Percentiles rank a stretch among this genome's conserved stretches.
Conservation (phyloP, 2,329 filamentous ascomycete species). For the Davidsoniella eucalypti region DNA sequence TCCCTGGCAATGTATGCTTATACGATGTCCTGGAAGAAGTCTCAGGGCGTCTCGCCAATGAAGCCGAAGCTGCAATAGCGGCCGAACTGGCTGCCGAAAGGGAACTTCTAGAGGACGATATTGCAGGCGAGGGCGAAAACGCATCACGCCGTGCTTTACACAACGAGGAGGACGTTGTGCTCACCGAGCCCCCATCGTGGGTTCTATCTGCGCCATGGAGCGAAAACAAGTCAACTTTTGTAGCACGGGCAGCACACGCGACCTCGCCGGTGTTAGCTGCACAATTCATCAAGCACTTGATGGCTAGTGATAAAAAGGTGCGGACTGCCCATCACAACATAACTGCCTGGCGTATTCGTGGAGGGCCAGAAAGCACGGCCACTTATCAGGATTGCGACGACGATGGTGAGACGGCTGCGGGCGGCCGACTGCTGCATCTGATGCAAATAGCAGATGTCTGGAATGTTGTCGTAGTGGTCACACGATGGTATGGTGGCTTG, state of each 20-base stretch:
- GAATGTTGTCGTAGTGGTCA: constrained; percentile 85
- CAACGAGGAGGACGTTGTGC: constrained; percentile 13
- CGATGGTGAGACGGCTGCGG: constrained; percentile 87
- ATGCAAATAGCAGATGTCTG: constrained; percentile 92
- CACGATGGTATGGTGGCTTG: constrained; percentile 87
- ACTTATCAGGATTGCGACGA: constrained; percentile 82
- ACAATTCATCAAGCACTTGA: constrained; percentile 53
- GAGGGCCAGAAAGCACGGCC: constrained; percentile 32
- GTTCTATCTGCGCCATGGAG: constrained; percentile 53
- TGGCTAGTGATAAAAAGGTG: constrained; percentile 68
- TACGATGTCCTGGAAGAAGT: constrained; percentile 81
- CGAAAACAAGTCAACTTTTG: constrained; percentile 76
- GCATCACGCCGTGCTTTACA: not conserved
- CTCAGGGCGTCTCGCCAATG: constrained; percentile 24
- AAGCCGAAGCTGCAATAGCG: constrained; percentile 15
- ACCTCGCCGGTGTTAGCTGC: constrained; percentile 54
- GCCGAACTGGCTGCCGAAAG: constrained; percentile 15
- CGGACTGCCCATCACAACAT: constrained; percentile 91
- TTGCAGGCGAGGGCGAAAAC: not conserved
- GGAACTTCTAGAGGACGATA: constrained; percentile 13
- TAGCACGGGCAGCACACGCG: constrained; percentile 61
- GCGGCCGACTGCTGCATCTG: constrained; percentile 67
- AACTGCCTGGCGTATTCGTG: constrained; percentile 74
- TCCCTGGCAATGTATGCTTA: constrained; percentile 62
- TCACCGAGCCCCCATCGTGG: constrained; percentile 42